phyloP scores from a whole-genome alignment of 2,329 filamentous ascomycete species.

The Chalaropsis ovoidea region DNA sequence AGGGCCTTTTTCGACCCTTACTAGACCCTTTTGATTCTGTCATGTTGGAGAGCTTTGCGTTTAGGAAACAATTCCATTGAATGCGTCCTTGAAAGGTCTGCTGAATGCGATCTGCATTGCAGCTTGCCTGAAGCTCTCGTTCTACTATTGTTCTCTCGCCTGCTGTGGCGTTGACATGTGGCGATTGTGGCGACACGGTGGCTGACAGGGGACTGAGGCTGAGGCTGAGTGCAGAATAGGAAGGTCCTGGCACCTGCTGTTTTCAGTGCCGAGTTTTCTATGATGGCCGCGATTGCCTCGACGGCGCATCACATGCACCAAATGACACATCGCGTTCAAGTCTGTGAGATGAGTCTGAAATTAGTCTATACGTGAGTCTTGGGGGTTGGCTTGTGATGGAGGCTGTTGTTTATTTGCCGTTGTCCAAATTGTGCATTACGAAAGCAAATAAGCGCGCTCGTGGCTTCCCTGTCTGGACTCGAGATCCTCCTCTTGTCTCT shows the following conservation, averaged over 20 bases:
- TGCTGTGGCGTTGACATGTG: not conserved
- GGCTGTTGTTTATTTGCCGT: not conserved
- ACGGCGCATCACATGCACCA: no score
- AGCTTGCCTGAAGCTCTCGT: no score
- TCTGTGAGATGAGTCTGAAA: not conserved
- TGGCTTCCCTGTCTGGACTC: not conserved
- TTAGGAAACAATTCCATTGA: no score
- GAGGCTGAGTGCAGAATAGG: not conserved
- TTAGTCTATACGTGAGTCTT: not conserved
- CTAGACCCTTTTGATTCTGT: not conserved
- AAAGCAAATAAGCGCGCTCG: not conserved
- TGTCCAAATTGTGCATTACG: not conserved
- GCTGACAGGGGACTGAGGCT: not conserved
- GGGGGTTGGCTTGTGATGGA: no score
- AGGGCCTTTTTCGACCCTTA: not conserved
- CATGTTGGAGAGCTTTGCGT: not conserved
- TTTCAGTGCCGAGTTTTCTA: not conserved
- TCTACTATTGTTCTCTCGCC: no score
- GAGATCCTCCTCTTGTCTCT: not conserved
- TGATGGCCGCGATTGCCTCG: no score
- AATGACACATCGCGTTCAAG: no score
- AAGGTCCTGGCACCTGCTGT: not conserved
- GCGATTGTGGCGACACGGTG: not conserved
- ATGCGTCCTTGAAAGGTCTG: no score
- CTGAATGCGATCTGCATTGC: no score